These are phyloP conservation scores for Epichloe aotearoae DNA, from an alignment of 2,329 filamentous ascomycete species.

Conservation along the genomic window DNA sequence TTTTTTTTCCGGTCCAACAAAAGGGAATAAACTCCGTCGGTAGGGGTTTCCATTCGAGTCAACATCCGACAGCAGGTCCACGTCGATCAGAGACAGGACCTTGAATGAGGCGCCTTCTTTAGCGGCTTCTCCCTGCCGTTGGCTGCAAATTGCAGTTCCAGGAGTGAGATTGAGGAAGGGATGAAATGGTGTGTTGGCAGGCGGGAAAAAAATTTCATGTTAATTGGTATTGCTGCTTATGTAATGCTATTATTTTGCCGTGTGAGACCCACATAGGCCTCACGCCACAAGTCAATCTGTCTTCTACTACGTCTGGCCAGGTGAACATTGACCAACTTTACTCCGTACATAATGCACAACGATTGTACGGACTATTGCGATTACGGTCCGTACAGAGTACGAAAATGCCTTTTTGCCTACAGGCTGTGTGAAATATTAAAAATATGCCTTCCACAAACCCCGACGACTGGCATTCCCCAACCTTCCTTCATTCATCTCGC, in stretches of 20 bases:
- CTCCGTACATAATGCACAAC: too few relatives aligned
- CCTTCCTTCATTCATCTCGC: neutral
- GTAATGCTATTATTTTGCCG: neutral
- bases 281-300: neutral
- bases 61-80: neutral
- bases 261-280: neutral
- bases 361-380: too few relatives aligned
- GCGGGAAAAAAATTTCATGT: neutral
- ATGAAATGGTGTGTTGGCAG: accelerated
- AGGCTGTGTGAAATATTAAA: neutral
- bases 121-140: neutral
- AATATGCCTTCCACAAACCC: too few relatives aligned
- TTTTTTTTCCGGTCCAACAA: too few relatives aligned
- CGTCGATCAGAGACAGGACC: neutral
- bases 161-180: neutral
- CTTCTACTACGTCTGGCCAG: too few relatives aligned
- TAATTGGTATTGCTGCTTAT: neutral
- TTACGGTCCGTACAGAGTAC: too few relatives aligned
- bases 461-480: neutral
- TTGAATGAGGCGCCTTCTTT: neutral
- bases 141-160: neutral
- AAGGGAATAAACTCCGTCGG: neutral
- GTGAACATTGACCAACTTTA: too few relatives aligned
- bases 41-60: neutral
- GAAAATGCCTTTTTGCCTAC: neutral